Percentiles rank a stretch among this genome's conserved stretches.
phyloP scores from a whole-genome alignment of 768 basidiomycete genomes.

The Trametopsis cervina region DNA sequence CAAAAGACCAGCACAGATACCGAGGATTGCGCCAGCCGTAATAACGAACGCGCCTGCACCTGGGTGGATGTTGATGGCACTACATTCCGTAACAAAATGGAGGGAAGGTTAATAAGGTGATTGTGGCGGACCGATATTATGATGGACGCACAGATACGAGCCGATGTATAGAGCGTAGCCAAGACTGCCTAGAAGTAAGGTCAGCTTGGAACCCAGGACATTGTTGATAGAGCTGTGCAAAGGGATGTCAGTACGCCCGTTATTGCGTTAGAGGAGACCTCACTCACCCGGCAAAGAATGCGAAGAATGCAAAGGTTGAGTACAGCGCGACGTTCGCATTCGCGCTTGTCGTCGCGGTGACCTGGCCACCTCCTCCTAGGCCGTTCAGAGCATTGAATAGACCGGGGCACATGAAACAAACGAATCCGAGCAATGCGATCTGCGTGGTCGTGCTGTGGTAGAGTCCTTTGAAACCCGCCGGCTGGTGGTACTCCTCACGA shows the following conservation, averaged over 20 bases:
- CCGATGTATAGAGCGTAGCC: conserved; percentile 76
- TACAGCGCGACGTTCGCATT: conserved; percentile 69
- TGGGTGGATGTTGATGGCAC: conserved; percentile 64
- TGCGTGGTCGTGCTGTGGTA: conserved; percentile 56
- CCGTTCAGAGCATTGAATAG: conserved; percentile 78
- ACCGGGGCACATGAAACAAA: conserved; percentile 54
- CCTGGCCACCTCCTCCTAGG: conserved; percentile 72
- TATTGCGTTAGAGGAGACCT: conserved; percentile 18
- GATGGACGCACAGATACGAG: conserved; percentile 59
- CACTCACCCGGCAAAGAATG: conserved; percentile 64
- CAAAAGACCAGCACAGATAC: conserved; percentile 64
- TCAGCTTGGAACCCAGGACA: conserved; percentile 63
- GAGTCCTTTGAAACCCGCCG: conserved; percentile 43
- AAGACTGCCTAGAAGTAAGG: conserved; percentile 63
- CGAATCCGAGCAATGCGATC: conserved; percentile 57
- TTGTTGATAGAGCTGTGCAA: conserved; percentile 66
- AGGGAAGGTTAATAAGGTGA: too few species aligned
- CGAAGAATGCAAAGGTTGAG: conserved; percentile 50
- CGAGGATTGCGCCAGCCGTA: conserved; percentile 63
- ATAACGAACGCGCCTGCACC: conserved; percentile 58
- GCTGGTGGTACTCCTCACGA: conserved; percentile 34
- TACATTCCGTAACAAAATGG: conserved; percentile 23
- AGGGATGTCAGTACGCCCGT: too few species aligned
- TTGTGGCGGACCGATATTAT: too few species aligned
- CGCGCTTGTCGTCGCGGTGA: conserved; percentile 56